Evolutionary conservation across 2,329 filamentous ascomycete species (phyloP).

Genomic region (Cercospora sp.): DNA sequence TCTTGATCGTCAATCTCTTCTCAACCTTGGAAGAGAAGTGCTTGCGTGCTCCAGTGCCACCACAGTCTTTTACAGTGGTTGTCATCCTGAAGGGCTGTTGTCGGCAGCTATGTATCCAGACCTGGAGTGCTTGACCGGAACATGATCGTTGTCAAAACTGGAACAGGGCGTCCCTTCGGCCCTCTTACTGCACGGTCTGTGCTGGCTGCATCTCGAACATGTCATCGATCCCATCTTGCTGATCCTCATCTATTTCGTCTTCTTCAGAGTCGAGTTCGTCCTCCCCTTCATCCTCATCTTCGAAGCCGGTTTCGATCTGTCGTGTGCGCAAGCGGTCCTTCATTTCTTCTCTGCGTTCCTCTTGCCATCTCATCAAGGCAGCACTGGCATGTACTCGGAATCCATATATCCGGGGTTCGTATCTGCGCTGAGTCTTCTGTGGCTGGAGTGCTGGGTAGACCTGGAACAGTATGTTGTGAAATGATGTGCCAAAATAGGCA

Average conservation of each 20-base stretch:
- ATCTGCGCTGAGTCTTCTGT: conserved; percentile 78
- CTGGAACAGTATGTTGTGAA: conserved; percentile 99
- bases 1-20: background rate
- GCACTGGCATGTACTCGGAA: conserved; percentile 93
- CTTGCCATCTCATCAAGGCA: conserved; percentile 88
- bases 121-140: background rate
- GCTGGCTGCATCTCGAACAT: conserved; percentile 41
- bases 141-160: background rate
- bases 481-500: conserved; percentile 96
- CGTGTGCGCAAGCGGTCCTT: conserved; percentile 69
- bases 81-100: background rate
- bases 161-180: background rate
- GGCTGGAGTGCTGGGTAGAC: conserved; percentile 91
- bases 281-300: conserved; percentile 63
- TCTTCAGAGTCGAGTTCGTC: conserved; percentile 61
- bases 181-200: conserved; percentile 22
- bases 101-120: background rate
- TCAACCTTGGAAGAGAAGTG: background rate
- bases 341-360: conserved; percentile 77
- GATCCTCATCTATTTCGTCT: conserved; percentile 61
- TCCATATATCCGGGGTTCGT: conserved; percentile 87
- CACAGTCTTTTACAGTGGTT: background rate
- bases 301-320: conserved; percentile 75
- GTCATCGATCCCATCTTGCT: conserved; percentile 52
- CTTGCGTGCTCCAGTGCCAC: background rate